A percentile compares a stretch with the other conserved stretches of the same genome.
phyloP scores from a whole-genome alignment of 805 yeast species.

The Clavispora fructus region DNA sequence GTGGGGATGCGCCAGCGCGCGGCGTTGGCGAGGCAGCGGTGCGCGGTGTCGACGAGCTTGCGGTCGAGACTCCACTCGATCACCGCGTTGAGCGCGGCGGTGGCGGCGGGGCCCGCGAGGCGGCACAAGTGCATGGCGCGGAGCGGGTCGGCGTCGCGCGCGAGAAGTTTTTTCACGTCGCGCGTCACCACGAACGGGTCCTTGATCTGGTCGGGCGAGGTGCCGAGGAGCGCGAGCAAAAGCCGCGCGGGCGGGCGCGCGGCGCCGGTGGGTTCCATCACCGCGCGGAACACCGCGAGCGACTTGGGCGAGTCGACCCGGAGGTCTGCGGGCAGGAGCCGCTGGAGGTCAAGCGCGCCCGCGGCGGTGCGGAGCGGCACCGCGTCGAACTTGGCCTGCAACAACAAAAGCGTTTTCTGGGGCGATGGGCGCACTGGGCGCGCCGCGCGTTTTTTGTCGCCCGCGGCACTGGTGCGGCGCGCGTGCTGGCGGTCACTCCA shows the following conservation, averaged over 20 bases:
- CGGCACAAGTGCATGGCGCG: slow-evolving; percentile 52
- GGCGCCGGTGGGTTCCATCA: slow-evolving; percentile 17
- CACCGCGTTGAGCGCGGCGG: slow-evolving; percentile 61
- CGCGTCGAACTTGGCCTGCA: slow-evolving; percentile 28
- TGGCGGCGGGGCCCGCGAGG: slow-evolving; percentile 39
- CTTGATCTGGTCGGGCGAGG: slow-evolving; percentile 49
- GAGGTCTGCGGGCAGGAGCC: slow-evolving; percentile 21
- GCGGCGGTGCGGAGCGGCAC: slow-evolving; percentile 17
- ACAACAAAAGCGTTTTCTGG: slow-evolving; percentile 22
- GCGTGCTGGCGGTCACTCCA: not conserved
- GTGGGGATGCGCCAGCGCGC: slow-evolving; percentile 57
- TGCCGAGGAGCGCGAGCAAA: slow-evolving; percentile 52
- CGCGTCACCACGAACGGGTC: slow-evolving; percentile 54
- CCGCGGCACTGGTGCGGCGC: not conserved
- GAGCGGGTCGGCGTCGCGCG: slow-evolving; percentile 38
- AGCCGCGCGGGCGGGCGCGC: slow-evolving; percentile 32
- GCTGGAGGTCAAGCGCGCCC: slow-evolving; percentile 24
- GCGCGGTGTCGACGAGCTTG: slow-evolving; percentile 42
- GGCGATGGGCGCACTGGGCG: slow-evolving; percentile 4
- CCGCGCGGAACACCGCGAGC: slow-evolving; percentile 22
- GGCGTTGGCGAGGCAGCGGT: slow-evolving; percentile 48
- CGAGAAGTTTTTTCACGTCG: slow-evolving; percentile 50
- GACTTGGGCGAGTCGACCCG: slow-evolving; percentile 17
- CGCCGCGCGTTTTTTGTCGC: not conserved
- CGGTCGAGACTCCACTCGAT: slow-evolving; percentile 43